Evolutionary conservation across 768 basidiomycete genomes (phyloP).

Genomic region (Daedaleopsis sinensis): DNA sequence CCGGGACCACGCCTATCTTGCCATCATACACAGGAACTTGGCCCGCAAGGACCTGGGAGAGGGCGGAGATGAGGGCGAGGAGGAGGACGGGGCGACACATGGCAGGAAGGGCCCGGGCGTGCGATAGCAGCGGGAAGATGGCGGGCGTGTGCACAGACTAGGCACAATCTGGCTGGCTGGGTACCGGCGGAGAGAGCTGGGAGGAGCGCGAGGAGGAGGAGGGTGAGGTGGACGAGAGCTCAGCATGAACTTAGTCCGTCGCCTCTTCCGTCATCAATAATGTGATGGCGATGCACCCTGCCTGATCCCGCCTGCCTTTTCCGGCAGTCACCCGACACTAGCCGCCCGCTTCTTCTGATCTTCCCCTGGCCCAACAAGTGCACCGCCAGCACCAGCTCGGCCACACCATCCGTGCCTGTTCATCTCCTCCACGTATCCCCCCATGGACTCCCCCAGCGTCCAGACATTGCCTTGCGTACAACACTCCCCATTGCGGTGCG

Average conservation of each 20-base stretch:
- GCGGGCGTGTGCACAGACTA: not conserved
- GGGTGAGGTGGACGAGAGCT: not conserved
- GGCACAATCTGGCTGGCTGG: not conserved
- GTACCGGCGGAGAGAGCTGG: not conserved
- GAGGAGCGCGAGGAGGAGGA: not conserved
- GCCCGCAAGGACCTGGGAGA: conserved; percentile 30
- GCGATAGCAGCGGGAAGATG: not conserved
- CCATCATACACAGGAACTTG: conserved; percentile 55
- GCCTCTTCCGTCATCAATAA: not conserved
- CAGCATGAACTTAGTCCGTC: conserved; percentile 3
- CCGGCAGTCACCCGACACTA: too few relatives aligned
- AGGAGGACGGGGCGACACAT: conserved; percentile 8
- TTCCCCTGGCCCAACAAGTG: not conserved
- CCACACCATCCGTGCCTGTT: not conserved
- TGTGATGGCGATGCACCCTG: conserved; percentile 2
- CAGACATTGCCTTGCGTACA: too few relatives aligned
- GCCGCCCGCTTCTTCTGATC: not conserved
- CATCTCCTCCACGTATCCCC: not conserved
- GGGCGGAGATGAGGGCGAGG: conserved; percentile 17
- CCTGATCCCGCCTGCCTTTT: not conserved
- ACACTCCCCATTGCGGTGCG: too few relatives aligned
- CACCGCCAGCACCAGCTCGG: not conserved
- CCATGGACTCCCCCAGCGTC: too few relatives aligned
- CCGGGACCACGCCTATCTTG: conserved; percentile 49
- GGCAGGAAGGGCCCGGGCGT: conserved; percentile 26